phyloP scores from a whole-genome alignment of 768 basidiomycete species.

The Rhizopogon vulgaris region DNA sequence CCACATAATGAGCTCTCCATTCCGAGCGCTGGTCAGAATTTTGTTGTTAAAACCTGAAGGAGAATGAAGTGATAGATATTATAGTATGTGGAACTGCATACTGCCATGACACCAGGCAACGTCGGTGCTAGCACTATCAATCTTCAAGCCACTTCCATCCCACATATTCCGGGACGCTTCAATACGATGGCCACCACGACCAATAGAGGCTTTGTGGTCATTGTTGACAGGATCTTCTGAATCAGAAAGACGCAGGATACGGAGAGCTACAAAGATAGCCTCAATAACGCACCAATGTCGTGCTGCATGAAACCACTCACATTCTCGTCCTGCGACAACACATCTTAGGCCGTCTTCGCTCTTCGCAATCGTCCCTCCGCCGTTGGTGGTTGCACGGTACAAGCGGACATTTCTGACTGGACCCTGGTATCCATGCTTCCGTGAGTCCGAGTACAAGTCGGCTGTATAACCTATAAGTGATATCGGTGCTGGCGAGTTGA shows the following conservation, averaged over 20 bases:
- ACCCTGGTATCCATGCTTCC: conserved; percentile 38
- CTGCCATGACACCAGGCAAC: conserved; percentile 75
- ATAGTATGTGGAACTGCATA: conserved; percentile 23
- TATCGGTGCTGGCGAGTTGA: conserved; percentile 5
- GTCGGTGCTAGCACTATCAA: conserved; percentile 73
- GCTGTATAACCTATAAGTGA: conserved; percentile 6
- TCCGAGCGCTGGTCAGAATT: conserved; percentile 72
- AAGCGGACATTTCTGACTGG: conserved; percentile 51
- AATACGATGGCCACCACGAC: conserved; percentile 59
- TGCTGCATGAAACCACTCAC: conserved; percentile 33
- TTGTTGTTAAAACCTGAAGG: conserved; percentile 64
- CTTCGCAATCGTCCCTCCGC: conserved; percentile 63
- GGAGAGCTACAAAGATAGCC: conserved; percentile 41
- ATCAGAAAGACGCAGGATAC: conserved; percentile 53
- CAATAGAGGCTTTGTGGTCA: conserved; percentile 49
- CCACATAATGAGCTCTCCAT: conserved; percentile 83
- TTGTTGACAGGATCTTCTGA: conserved; percentile 30
- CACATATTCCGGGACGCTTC: conserved; percentile 73
- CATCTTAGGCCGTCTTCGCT: conserved; percentile 62
- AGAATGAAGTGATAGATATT: background rate
- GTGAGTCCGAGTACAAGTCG: conserved; percentile 36
- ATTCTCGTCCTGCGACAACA: conserved; percentile 76
- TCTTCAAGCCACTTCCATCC: conserved; percentile 72
- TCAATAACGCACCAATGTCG: background rate
- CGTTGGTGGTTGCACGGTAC: conserved; percentile 49